Evolutionary conservation across 2,329 filamentous ascomycete species (phyloP).

Genomic region (Fusarium sororula): DNA sequence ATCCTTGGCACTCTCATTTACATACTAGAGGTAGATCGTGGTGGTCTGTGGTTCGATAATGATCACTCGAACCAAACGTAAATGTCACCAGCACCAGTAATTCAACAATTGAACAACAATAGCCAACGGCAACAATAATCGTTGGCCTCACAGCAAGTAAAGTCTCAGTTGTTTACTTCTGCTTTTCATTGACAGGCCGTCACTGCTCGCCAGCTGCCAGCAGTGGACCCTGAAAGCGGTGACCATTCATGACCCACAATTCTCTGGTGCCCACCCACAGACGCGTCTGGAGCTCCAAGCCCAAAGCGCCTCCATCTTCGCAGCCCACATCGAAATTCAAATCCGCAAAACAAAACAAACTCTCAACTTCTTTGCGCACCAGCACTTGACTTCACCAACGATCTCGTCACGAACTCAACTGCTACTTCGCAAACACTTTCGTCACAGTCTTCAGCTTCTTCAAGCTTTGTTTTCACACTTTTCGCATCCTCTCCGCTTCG

Average conservation of each 20-base stretch:
- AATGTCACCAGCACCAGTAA: neutral
- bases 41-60: neutral
- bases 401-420: neutral
- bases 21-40: neutral
- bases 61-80: neutral
- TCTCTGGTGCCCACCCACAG: neutral
- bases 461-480: constrained; percentile 10
- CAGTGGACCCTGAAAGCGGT: constrained; percentile 8
- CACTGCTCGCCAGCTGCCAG: constrained; percentile 1
- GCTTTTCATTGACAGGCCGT: neutral
- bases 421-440: neutral
- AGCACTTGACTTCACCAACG: neutral
- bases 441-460: constrained; percentile 10
- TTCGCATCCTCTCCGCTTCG: neutral
- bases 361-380: constrained; percentile 9
- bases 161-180: neutral
- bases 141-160: neutral
- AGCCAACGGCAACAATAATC: neutral
- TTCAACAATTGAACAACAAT: neutral
- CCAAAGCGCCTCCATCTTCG: constrained; percentile 8
- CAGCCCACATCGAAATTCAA: constrained; percentile 21
- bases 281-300: constrained; percentile 20
- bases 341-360: constrained; percentile 34
- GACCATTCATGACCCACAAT: constrained; percentile 7
- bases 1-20: constrained; percentile 15